These are phyloP conservation scores for Tylopilus sp. DNA, from an alignment of 768 basidiomycete genomes.

Conservation along the genomic window DNA sequence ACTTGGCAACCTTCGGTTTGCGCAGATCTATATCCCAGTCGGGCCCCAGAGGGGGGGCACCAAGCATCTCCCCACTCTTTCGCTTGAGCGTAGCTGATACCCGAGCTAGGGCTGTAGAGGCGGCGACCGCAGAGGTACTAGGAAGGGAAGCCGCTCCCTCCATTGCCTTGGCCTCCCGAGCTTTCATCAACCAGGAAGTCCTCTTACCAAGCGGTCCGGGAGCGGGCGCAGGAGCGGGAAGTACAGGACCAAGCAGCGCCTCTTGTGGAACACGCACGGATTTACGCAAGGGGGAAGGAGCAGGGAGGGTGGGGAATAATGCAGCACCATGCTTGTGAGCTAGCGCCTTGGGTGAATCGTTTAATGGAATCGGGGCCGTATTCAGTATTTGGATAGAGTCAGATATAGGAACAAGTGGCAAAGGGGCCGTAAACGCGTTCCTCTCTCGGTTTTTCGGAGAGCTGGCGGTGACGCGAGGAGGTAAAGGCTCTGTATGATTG, in stretches of 20 bases:
- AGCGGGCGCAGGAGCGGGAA: conserved; percentile 36
- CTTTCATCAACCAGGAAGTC: conserved; percentile 79
- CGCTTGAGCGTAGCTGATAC: conserved; percentile 46
- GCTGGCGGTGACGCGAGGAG: not conserved
- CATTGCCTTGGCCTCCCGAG: conserved; percentile 66
- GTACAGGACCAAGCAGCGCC: conserved; percentile 31
- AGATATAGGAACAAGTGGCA: conserved; percentile 16
- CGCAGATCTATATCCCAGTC: conserved; percentile 41
- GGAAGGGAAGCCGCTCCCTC: conserved; percentile 42
- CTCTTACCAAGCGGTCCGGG: conserved; percentile 53
- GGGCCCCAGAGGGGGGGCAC: conserved; percentile 8
- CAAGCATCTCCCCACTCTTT: conserved; percentile 57
- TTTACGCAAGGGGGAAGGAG: conserved; percentile 67
- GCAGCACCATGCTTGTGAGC: conserved; percentile 40
- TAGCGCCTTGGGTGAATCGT: conserved; percentile 29
- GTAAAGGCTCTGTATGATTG: conserved; percentile 21
- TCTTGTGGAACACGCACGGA: conserved; percentile 55
- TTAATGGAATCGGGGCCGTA: conserved; percentile 35
- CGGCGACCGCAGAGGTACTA: conserved; percentile 1
- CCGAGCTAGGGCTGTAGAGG: conserved; percentile 8
- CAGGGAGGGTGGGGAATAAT: conserved; percentile 63
- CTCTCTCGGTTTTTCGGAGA: conserved; percentile 8
- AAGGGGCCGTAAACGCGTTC: conserved; percentile 24
- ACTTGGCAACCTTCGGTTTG: conserved; percentile 49
- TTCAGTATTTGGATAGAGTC: conserved; percentile 4